Evolutionary conservation across 2,329 filamentous ascomycete species (phyloP).

Genomic region (Aspergillus vadensis): DNA sequence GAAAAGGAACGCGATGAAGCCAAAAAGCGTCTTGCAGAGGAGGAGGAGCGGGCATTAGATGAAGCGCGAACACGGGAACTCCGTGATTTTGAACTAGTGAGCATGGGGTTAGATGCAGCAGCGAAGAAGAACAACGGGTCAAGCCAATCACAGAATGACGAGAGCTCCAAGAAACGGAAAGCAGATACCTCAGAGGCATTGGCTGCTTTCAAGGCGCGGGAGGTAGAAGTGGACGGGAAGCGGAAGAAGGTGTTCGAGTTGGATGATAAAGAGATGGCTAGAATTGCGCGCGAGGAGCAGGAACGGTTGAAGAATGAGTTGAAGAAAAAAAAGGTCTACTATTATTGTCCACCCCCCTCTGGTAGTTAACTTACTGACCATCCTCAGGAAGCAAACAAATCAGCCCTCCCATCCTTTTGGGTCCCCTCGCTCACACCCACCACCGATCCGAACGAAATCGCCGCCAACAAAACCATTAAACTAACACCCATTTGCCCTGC

Average conservation of each 20-base stretch:
- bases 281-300: conserved; percentile 70
- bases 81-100: conserved; percentile 79
- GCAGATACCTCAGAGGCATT: conserved; percentile 31
- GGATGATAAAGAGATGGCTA: conserved; percentile 72
- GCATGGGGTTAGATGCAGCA: conserved; percentile 62
- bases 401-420: conserved; percentile 85
- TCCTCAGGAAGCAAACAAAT: conserved; percentile 60
- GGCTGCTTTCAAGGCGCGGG: conserved; percentile 26
- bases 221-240: conserved; percentile 44
- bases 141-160: conserved; percentile 15
- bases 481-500: conserved; percentile 74
- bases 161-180: conserved; percentile 30
- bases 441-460: conserved; percentile 58
- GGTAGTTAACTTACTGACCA: conserved; percentile 4
- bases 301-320: conserved; percentile 69
- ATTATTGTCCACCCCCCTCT: not conserved
- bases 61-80: conserved; percentile 72
- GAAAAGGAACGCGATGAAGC: conserved; percentile 67
- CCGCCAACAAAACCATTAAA: conserved; percentile 64
- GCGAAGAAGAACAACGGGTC: conserved; percentile 21
- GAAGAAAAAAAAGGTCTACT: conserved; percentile 67
- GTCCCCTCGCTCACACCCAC: conserved; percentile 79
- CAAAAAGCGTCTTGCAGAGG: conserved; percentile 63
- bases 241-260: conserved; percentile 79
- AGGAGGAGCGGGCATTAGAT: conserved; percentile 62